These are phyloP conservation scores for Grosmannia huntii DNA, from an alignment of 2,329 filamentous ascomycete species.

Conservation along the genomic window DNA sequence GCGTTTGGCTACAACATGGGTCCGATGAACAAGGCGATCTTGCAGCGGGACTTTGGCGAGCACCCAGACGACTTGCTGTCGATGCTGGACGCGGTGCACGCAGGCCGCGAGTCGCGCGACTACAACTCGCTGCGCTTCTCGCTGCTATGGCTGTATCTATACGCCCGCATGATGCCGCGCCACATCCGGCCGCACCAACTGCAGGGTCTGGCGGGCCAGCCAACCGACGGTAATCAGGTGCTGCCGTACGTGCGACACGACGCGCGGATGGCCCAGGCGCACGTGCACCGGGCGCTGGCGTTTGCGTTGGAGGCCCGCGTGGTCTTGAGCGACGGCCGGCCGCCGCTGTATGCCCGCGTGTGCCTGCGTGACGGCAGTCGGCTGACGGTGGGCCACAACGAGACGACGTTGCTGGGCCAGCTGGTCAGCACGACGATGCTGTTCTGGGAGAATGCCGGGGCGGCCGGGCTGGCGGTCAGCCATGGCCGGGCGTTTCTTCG, in stretches of 20 bases:
- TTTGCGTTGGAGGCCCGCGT: constrained; percentile 10
- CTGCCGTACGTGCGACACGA: constrained; percentile 11
- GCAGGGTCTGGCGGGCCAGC: constrained; percentile 10
- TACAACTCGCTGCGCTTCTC: constrained; percentile 89
- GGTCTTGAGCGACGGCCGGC: constrained; percentile 8
- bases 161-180: constrained; percentile 47
- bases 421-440: constrained; percentile 33
- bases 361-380: constrained; percentile 7
- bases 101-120: constrained; percentile 88
- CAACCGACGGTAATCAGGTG: constrained; percentile 11
- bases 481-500: constrained; percentile 63
- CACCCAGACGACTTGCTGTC: constrained; percentile 80
- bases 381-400: constrained; percentile 2
- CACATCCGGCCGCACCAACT: constrained; percentile 27
- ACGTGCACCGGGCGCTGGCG: constrained; percentile 6
- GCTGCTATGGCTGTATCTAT: constrained; percentile 91
- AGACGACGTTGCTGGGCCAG: constrained; percentile 9
- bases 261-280: not conserved
- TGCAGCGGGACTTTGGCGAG: constrained; percentile 92
- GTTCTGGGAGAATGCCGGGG: constrained; percentile 63
- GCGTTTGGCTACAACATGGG: constrained; percentile 83
- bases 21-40: constrained; percentile 78
- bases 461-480: constrained; percentile 37
- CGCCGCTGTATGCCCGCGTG: constrained; percentile 6
- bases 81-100: constrained; percentile 89